Conservation (phyloP, 305 asterid species). For the Coffea humblotiana region DNA sequence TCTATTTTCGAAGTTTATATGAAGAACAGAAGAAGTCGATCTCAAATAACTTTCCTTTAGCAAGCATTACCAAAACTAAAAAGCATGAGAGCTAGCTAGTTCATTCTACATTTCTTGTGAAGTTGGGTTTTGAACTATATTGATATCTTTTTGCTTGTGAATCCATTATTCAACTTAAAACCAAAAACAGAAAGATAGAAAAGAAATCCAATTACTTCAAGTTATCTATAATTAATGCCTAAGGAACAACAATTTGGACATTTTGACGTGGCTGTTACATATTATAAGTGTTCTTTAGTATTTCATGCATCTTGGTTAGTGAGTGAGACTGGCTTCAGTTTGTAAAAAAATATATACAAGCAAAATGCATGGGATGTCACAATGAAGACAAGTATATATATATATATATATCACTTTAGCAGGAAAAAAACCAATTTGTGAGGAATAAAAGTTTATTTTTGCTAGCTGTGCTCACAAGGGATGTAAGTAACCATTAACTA, state of each 20-base stretch:
- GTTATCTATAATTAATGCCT: neutral
- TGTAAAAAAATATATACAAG: neutral
- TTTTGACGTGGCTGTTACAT: neutral
- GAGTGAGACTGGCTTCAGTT: neutral
- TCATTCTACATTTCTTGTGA: neutral
- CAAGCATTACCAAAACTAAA: neutral
- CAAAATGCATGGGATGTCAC: neutral
- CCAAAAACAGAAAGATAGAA: neutral
- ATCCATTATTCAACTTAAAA: neutral
- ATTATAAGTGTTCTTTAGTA: too few species aligned
- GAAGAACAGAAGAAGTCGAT: too few species aligned
- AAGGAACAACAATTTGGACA: neutral
- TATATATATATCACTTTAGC: too few species aligned
- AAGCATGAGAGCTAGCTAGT: neutral
- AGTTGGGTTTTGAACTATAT: neutral
- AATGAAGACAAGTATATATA: too few species aligned
- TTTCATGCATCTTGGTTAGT: neutral
- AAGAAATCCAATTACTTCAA: neutral
- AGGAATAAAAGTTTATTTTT: neutral
- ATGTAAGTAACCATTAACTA: too few species aligned
- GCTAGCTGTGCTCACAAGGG: neutral
- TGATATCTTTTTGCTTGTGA: neutral
- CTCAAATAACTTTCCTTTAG: neutral
- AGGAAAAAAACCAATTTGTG: neutral
- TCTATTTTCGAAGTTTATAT: too few species aligned